Evolutionary conservation across 768 basidiomycete species (phyloP).

Genomic region (Suillus weaverae): DNA sequence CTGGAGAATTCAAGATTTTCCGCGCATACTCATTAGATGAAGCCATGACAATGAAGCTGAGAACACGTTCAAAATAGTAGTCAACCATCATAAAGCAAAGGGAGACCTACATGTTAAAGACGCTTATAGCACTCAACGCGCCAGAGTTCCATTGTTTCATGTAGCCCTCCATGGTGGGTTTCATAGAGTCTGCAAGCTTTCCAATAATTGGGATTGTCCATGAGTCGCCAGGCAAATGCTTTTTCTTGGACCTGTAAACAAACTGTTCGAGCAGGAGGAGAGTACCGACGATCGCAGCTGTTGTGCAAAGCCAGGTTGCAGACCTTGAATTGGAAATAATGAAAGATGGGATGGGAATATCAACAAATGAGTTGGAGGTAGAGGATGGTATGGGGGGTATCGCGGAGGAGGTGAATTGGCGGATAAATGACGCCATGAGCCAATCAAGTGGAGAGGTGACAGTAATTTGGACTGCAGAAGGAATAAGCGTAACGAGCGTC

Average conservation of each 20-base stretch:
- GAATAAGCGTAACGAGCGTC: background rate
- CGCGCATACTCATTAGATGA: constrained; percentile 90
- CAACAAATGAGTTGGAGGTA: constrained; percentile 39
- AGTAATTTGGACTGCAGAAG: background rate
- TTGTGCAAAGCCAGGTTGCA: constrained; percentile 63
- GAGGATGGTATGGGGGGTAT: constrained; percentile 42
- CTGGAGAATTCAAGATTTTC: constrained; percentile 95
- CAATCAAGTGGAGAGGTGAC: background rate
- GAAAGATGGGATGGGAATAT: constrained; percentile 50
- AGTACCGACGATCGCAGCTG: constrained; percentile 63
- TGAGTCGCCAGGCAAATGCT: constrained; percentile 76
- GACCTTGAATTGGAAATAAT: constrained; percentile 30
- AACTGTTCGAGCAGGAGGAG: constrained; percentile 86
- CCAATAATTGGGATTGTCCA: constrained; percentile 99
- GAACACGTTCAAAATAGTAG: background rate
- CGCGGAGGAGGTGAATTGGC: constrained; percentile 32
- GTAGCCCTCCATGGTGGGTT: constrained; percentile 90
- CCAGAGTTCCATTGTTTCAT: constrained; percentile 91
- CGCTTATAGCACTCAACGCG: constrained; percentile 83
- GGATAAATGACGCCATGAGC: constrained; percentile 35
- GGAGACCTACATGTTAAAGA: constrained; percentile 89
- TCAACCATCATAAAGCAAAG: background rate
- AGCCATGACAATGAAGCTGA: constrained; percentile 97
- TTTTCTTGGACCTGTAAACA: constrained; percentile 88
- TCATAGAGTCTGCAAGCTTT: constrained; percentile 89